Evolutionary conservation across 176 grass and related monocot genomes (phyloP).

Genomic region (Tillandsia fasciculata): DNA sequence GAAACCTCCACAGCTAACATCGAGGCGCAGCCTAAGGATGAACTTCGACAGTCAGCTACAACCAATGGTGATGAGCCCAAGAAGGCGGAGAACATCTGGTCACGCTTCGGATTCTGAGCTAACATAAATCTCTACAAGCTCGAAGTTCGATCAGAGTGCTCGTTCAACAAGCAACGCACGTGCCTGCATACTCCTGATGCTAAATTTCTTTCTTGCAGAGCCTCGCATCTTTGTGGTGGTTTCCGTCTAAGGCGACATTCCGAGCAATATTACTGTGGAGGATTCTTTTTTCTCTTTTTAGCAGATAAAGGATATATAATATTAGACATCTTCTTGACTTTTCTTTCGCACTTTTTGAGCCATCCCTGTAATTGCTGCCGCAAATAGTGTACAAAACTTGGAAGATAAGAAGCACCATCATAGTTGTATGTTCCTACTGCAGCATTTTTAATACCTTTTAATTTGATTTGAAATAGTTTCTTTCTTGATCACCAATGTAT

Average conservation of each 20-base stretch:
- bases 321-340: neutral
- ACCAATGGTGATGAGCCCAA: neutral
- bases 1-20: constrained; percentile 1
- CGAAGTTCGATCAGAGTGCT: neutral
- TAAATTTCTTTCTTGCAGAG: neutral
- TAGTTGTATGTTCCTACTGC: too few relatives aligned
- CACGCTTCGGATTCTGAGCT: constrained; percentile 57
- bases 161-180: neutral
- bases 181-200: neutral
- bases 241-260: neutral
- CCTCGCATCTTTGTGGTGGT: neutral
- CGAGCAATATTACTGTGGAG: neutral
- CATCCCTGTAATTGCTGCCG: too few relatives aligned
- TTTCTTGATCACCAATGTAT: too few relatives aligned
- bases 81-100: constrained; percentile 24
- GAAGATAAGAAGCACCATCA: too few relatives aligned
- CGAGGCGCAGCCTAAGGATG: constrained; percentile 19
- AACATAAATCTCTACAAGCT: constrained; percentile 3
- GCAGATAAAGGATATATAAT: neutral
- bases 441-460: too few relatives aligned
- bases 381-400: too few relatives aligned
- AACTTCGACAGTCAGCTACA: constrained; percentile 37
- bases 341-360: neutral
- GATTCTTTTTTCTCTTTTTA: neutral
- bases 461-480: too few relatives aligned